A percentile compares a stretch with the other conserved stretches of the same genome.
phyloP scores from a whole-genome alignment of 306 rosid genomes.

The Trichosanthes truncata region DNA sequence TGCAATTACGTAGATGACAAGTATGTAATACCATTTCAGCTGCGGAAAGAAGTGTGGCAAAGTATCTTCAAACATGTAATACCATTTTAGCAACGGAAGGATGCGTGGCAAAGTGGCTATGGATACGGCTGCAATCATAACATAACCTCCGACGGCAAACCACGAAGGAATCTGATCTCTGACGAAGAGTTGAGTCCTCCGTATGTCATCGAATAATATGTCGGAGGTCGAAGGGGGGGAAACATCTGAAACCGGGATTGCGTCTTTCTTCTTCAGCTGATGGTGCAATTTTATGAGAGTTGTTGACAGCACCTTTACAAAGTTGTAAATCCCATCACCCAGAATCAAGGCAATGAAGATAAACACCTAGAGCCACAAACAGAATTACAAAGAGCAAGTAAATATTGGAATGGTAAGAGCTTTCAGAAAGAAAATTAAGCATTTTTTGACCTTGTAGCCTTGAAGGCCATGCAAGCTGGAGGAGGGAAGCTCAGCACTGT shows the following conservation, averaged over 20 bases:
- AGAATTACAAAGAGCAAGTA: background rate
- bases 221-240: constrained; percentile 23
- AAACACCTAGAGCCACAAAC: constrained; percentile 6
- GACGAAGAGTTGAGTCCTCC: constrained; percentile 54
- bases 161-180: constrained; percentile 76
- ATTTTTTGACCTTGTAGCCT: constrained; percentile 74
- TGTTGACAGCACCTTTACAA: background rate
- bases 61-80: too few relatives aligned
- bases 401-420: too few relatives aligned
- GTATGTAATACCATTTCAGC: constrained; percentile 83
- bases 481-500: constrained; percentile 61
- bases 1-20: constrained; percentile 67
- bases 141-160: constrained; percentile 74
- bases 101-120: constrained; percentile 17
- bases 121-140: constrained; percentile 57
- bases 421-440: too few relatives aligned
- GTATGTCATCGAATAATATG: constrained; percentile 34
- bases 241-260: too few relatives aligned
- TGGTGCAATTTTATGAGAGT: background rate
- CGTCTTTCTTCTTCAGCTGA: background rate
- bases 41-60: constrained; percentile 80
- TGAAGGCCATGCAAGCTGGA: constrained; percentile 85
- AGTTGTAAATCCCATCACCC: constrained; percentile 6
- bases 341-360: constrained; percentile 9
- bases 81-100: too few relatives aligned